Evolutionary conservation across 2,329 filamentous ascomycete genomes (phyloP).

Genomic region (Colletotrichum spaethianum): DNA sequence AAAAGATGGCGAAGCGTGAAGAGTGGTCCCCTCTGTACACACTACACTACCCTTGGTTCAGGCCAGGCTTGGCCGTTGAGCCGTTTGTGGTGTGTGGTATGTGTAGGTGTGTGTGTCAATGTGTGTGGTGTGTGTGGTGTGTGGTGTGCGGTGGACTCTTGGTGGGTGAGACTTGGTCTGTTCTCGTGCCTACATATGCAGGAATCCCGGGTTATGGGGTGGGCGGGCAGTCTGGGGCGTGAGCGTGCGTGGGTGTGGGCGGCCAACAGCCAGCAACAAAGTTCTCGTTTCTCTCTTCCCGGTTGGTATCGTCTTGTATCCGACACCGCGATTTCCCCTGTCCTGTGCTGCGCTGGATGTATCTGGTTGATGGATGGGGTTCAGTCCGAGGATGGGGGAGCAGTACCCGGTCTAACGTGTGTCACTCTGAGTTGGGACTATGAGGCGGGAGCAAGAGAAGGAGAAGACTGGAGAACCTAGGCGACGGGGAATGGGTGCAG

Average conservation of each 20-base stretch:
- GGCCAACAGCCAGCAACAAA: background rate
- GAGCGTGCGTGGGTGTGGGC: background rate
- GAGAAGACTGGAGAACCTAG: background rate
- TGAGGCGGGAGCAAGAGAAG: background rate
- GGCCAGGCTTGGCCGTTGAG: slow-evolving; percentile 27
- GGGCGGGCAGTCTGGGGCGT: slow-evolving; percentile 19
- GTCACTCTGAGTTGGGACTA: background rate
- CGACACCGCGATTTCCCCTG: background rate
- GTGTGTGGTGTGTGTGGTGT: slow-evolving; percentile 18
- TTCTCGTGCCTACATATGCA: slow-evolving; percentile 37
- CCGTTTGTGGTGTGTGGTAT: slow-evolving; percentile 9
- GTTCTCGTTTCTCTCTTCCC: background rate
- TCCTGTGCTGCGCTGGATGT: background rate
- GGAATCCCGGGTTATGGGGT: slow-evolving; percentile 27
- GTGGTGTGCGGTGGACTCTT: slow-evolving; percentile 1
- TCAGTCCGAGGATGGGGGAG: background rate
- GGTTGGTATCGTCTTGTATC: slow-evolving; percentile 2
- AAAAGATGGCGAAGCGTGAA: slow-evolving; percentile 30
- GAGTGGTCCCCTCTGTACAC: slow-evolving; percentile 31
- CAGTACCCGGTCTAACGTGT: background rate
- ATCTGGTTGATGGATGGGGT: background rate
- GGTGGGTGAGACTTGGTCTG: slow-evolving; percentile 29
- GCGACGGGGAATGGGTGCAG: background rate
- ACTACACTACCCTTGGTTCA: slow-evolving; percentile 16
- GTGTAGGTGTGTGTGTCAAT: background rate